Evolutionary conservation across 208 protist genomes (phyloP).

Genomic region (Trypanosoma avium): DNA sequence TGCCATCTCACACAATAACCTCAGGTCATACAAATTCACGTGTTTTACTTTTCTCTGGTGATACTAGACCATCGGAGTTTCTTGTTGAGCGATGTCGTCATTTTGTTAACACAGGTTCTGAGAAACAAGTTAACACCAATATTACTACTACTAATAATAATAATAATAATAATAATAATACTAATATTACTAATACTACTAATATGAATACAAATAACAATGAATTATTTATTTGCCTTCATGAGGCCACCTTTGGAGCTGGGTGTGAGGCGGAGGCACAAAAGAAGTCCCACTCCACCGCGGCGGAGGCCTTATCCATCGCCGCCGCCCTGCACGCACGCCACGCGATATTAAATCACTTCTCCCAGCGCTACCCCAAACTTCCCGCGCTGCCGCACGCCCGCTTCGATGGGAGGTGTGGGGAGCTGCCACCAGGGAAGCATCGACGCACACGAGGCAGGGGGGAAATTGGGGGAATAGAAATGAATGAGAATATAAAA

Average conservation of each 20-base stretch:
- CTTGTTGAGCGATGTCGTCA: constrained; percentile 62
- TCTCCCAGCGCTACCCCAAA: constrained; percentile 91
- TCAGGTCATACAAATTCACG: constrained; percentile 22
- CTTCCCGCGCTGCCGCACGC: constrained; percentile 61
- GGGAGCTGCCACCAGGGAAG: constrained; percentile 34
- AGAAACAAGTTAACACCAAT: neutral
- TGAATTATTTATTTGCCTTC: constrained; percentile 80
- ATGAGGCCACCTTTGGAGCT: constrained; percentile 94
- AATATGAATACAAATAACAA: neutral
- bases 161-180: neutral
- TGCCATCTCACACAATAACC: no score
- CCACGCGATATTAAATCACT: constrained; percentile 88
- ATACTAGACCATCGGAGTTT: constrained; percentile 77
- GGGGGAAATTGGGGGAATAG: neutral
- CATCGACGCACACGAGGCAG: neutral
- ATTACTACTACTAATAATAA: neutral
- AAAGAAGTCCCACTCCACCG: constrained; percentile 87
- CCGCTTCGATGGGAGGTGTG: constrained; percentile 40
- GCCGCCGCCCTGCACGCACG: constrained; percentile 38
- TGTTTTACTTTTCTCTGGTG: constrained; percentile 89
- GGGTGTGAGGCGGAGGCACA: constrained; percentile 79
- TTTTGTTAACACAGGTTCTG: constrained; percentile 41
- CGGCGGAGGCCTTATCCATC: constrained; percentile 79
- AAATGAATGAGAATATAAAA: neutral
- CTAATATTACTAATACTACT: neutral